Evolutionary conservation across 371 early-diverging fungal genomes (phyloP).

Genomic region (Smittium culicis): DNA sequence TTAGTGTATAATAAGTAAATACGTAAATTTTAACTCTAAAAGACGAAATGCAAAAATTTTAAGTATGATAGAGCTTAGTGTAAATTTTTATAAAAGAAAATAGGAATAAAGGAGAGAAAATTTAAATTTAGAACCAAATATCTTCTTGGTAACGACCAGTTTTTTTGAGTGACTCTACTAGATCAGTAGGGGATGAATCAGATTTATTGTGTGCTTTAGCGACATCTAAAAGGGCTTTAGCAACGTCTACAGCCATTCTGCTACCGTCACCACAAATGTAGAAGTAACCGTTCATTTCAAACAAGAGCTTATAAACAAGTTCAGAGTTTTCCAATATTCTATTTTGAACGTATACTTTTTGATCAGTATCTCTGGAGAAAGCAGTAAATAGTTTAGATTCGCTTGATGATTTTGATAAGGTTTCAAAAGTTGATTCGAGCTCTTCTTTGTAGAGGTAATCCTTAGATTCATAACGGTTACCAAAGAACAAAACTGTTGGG

Average conservation of each 20-base stretch:
- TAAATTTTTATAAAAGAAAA: too few species aligned
- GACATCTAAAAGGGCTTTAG: conserved; percentile 47
- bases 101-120: too few species aligned
- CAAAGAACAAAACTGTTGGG: conserved; percentile 77
- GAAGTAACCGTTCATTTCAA: conserved; percentile 21
- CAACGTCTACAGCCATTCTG: conserved; percentile 92
- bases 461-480: conserved; percentile 65
- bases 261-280: too few species aligned
- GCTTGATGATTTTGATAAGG: conserved; percentile 16
- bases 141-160: conserved; percentile 86
- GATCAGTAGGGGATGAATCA: conserved; percentile 46
- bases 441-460: conserved; percentile 84
- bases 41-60: too few species aligned
- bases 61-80: too few species aligned
- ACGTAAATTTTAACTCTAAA: too few species aligned
- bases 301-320: conserved; percentile 49
- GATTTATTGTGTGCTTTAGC: too few species aligned
- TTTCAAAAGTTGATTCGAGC: conserved; percentile 42
- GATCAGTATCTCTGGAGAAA: conserved; percentile 62
- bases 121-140: too few species aligned
- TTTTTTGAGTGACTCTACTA: conserved; percentile 55
- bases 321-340: conserved; percentile 40
- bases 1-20: too few species aligned
- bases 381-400: conserved; percentile 59
- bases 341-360: conserved; percentile 58